phyloP scores from a whole-genome alignment of 2,329 filamentous ascomycete genomes.

The Fusarium nurragi region DNA sequence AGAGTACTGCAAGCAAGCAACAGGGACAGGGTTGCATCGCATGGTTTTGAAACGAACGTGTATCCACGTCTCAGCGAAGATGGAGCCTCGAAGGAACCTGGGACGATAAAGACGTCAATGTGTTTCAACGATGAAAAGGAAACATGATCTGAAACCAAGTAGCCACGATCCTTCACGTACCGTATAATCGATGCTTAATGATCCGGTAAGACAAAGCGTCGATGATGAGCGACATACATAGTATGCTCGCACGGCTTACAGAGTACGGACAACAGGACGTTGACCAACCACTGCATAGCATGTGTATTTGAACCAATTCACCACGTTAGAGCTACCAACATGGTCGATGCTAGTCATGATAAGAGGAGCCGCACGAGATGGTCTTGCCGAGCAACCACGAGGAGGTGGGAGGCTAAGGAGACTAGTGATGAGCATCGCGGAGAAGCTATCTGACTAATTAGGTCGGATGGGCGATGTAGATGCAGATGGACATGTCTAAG shows the following conservation, averaged over 20 bases:
- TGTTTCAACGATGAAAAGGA: slow-evolving; percentile 28
- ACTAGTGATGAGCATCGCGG: slow-evolving; percentile 26
- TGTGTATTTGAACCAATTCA: slow-evolving; percentile 1
- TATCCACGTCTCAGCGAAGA: not conserved
- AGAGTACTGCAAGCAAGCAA: too few relatives aligned
- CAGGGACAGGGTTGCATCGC: not conserved
- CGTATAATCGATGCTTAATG: not conserved
- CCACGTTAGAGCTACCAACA: not conserved
- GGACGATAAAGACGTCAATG: slow-evolving; percentile 24
- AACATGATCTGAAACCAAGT: slow-evolving; percentile 7
- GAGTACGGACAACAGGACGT: not conserved
- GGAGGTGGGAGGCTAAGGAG: slow-evolving; percentile 10
- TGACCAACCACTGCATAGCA: slow-evolving; percentile 4
- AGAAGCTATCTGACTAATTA: slow-evolving; percentile 25
- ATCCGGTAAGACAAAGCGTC: not conserved
- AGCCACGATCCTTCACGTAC: not conserved
- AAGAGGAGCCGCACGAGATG: slow-evolving; percentile 19
- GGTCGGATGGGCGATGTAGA: slow-evolving; percentile 4
- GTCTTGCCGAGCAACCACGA: slow-evolving; percentile 30
- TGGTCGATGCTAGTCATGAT: slow-evolving; percentile 23
- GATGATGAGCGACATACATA: not conserved
- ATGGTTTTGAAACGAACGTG: not conserved
- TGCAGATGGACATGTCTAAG: not conserved
- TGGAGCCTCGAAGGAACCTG: slow-evolving; percentile 10
- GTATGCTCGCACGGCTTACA: slow-evolving; percentile 23